Evolutionary conservation across 2,329 filamentous ascomycete species (phyloP).

Genomic region (Scedosporium dehoogii): DNA sequence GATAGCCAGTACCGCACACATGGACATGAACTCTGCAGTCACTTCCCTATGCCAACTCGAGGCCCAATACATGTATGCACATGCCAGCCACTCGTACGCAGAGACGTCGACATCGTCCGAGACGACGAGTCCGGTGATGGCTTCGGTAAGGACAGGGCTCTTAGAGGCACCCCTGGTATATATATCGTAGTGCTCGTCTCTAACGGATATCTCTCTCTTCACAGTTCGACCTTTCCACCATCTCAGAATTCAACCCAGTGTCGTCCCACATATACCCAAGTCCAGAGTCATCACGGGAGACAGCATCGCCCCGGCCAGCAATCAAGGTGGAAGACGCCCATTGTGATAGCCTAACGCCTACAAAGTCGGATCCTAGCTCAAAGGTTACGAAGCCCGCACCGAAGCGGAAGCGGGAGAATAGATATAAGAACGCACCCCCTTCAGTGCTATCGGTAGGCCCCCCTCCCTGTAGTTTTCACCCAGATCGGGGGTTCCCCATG

Average conservation of each 20-base stretch:
- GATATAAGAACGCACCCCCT: constrained; percentile 42
- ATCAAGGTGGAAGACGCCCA: constrained; percentile 8
- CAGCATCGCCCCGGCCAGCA: constrained; percentile 1
- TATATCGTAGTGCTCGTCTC: neutral
- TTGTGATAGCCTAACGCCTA: neutral
- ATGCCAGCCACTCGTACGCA: neutral
- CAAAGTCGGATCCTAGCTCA: neutral
- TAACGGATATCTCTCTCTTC: neutral
- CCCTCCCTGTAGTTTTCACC: neutral
- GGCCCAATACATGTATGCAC: neutral
- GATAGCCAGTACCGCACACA: neutral
- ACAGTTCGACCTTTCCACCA: constrained; percentile 13
- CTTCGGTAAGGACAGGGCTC: constrained; percentile 7
- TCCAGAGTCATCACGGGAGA: constrained; percentile 16
- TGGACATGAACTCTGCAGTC: constrained; percentile 1
- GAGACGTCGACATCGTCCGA: constrained; percentile 13
- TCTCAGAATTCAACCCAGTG: constrained; percentile 16
- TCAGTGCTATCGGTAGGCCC: constrained; percentile 36
- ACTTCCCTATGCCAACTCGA: neutral
- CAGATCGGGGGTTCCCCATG: neutral
- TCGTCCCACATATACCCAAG: constrained; percentile 21
- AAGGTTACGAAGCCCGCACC: constrained; percentile 23
- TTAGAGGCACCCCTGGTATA: neutral
- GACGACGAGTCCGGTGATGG: constrained; percentile 12
- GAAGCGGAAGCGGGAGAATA: constrained; percentile 40